Conservation (phyloP, 2,329 filamentous ascomycete species). For the Aspergillus pseudonomiae region DNA sequence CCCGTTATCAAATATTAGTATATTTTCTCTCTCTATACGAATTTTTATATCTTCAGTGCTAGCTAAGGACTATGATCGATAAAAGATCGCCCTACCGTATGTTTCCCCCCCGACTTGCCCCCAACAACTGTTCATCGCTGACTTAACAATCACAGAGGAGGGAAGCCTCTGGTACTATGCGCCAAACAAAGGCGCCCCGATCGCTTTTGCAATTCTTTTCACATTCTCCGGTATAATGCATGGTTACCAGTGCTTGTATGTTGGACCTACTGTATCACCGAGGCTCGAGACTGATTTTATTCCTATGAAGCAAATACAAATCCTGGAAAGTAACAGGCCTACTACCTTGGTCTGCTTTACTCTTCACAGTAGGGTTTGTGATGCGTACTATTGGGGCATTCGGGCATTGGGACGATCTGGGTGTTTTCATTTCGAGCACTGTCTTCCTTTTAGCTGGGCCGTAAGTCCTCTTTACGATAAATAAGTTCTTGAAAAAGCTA, state of each 20-base stretch:
- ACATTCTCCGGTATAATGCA: constrained; percentile 41
- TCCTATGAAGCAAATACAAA: constrained; percentile 36
- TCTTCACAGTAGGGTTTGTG: constrained; percentile 45
- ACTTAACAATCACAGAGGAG: constrained; percentile 27
- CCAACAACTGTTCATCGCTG: constrained; percentile 7
- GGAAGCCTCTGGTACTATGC: constrained; percentile 45
- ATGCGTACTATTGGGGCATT: constrained; percentile 41
- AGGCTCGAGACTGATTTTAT: constrained; percentile 8
- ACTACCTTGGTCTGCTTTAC: constrained; percentile 44
- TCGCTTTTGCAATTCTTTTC: constrained; percentile 46
- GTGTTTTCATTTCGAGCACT: constrained; percentile 42
- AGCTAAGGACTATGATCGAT: constrained; percentile 15
- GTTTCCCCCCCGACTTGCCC: constrained; percentile 5
- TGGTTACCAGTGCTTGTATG: constrained; percentile 43
- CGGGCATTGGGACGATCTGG: constrained; percentile 39
- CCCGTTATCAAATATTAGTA: neutral
- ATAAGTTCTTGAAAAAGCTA: neutral
- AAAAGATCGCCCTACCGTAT: constrained; percentile 32
- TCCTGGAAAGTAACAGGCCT: constrained; percentile 47
- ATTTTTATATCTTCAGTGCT: neutral
- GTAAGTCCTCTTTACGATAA: constrained; percentile 26
- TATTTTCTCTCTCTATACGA: neutral
- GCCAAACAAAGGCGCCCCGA: constrained; percentile 46
- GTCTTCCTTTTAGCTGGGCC: constrained; percentile 45
- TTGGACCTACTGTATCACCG: neutral